Evolutionary conservation across 768 basidiomycete species (phyloP).

Genomic region (Pleurotus pulmonarius): DNA sequence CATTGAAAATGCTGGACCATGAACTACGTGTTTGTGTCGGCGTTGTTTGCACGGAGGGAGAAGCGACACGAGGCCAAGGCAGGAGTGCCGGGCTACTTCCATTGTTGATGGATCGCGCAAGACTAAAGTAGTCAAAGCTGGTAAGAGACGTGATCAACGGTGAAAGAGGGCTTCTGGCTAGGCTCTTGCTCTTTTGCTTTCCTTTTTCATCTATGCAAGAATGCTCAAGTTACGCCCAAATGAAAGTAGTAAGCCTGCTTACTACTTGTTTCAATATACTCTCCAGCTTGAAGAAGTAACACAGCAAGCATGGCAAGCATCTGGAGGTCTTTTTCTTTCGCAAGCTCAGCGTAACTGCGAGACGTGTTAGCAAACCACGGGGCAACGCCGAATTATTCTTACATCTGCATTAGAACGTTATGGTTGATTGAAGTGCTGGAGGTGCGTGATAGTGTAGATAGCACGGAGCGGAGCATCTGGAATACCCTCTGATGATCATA

Average conservation of each 20-base stretch:
- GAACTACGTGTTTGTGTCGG: conserved; percentile 52
- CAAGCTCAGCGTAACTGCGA: conserved; percentile 36
- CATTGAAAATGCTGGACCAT: conserved; percentile 77
- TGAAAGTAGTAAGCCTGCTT: neutral
- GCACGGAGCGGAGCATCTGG: conserved; percentile 46
- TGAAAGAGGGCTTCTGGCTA: neutral
- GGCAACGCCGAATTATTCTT: conserved; percentile 19
- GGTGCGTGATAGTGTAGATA: conserved; percentile 24
- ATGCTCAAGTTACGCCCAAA: too few relatives aligned
- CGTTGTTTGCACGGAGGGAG: conserved; percentile 31
- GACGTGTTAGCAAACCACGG: neutral
- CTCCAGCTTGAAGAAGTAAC: conserved; percentile 55
- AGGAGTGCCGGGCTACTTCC: conserved; percentile 42
- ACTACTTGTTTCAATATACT: conserved; percentile 4
- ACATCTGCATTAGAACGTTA: conserved; percentile 46
- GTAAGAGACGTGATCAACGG: conserved; percentile 8
- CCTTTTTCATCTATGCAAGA: neutral
- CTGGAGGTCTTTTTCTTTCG: conserved; percentile 63
- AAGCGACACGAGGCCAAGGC: conserved; percentile 48
- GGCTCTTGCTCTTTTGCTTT: neutral
- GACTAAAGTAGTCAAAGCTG: conserved; percentile 60
- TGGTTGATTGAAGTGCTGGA: conserved; percentile 25
- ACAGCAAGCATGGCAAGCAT: conserved; percentile 77
- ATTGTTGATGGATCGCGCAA: conserved; percentile 31
- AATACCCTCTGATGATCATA: conserved; percentile 73